phyloP scores from a whole-genome alignment of 2,329 filamentous ascomycete species.

The Penicillium sp. region DNA sequence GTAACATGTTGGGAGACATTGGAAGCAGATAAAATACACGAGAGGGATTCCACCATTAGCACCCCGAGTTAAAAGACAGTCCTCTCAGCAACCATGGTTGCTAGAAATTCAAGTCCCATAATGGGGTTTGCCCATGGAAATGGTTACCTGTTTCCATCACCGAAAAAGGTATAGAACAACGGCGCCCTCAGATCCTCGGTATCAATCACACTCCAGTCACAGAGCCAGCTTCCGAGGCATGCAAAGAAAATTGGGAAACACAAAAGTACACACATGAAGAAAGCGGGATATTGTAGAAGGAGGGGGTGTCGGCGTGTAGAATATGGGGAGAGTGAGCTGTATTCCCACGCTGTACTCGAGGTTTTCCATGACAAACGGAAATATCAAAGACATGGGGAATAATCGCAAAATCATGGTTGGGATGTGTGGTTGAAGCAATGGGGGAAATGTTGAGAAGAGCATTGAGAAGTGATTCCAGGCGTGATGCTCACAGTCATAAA shows the following conservation, averaged over 20 bases:
- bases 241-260: neutral
- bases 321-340: neutral
- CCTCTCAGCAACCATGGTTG: neutral
- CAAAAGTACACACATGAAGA: conserved; percentile 18
- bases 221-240: conserved; percentile 3
- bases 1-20: neutral
- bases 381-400: neutral
- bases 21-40: neutral
- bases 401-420: neutral
- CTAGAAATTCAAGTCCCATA: neutral
- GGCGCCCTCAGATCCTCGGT: neutral
- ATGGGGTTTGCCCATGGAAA: neutral
- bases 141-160: neutral
- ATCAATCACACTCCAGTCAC: neutral
- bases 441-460: neutral
- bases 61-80: neutral
- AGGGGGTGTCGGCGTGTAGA: neutral
- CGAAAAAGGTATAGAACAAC: neutral
- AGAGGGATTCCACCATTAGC: neutral
- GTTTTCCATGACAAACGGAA: neutral
- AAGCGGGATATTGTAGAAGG: neutral
- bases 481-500: neutral
- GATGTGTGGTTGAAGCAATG: neutral
- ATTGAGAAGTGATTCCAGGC: neutral
- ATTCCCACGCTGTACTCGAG: neutral